These are phyloP conservation scores for Fusarium musae DNA, from an alignment of 2,329 filamentous ascomycete species.

Conservation along the genomic window DNA sequence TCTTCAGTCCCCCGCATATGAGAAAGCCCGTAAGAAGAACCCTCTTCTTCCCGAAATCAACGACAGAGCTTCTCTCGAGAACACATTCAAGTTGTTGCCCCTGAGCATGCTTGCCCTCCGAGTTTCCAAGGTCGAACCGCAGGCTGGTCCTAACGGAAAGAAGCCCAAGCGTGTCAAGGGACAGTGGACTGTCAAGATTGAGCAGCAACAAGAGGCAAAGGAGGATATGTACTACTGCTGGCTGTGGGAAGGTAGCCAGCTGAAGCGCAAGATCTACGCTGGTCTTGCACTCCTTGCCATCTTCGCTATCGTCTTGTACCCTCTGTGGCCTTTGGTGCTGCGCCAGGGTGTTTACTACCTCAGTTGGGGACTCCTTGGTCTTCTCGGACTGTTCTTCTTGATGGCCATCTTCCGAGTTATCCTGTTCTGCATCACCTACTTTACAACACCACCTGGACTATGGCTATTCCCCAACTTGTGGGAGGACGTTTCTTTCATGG, in stretches of 20 bases:
- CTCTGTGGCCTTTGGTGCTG: conserved; percentile 92
- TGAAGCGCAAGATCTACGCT: conserved; percentile 93
- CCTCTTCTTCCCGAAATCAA: conserved; percentile 87
- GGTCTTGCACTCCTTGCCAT: conserved; percentile 83
- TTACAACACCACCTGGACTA: conserved; percentile 84
- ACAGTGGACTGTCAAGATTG: conserved; percentile 93
- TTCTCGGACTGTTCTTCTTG: conserved; percentile 92
- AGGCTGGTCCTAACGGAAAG: conserved; percentile 72
- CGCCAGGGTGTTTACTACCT: conserved; percentile 97
- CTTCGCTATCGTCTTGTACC: conserved; percentile 92
- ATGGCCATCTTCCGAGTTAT: conserved; percentile 98
- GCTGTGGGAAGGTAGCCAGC: conserved; percentile 93
- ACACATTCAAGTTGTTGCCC: conserved; percentile 93
- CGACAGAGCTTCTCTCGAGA: conserved; percentile 89
- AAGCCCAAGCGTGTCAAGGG: conserved; percentile 92
- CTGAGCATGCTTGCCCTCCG: conserved; percentile 93
- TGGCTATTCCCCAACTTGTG: conserved; percentile 99
- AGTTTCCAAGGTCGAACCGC: conserved; percentile 78
- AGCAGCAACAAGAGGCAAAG: conserved; percentile 90
- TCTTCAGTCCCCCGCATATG: conserved; percentile 87
- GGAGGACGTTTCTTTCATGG: conserved; percentile 98
- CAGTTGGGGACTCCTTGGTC: conserved; percentile 89
- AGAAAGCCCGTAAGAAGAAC: conserved; percentile 90
- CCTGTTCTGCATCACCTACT: conserved; percentile 92
- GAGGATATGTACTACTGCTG: conserved; percentile 96